Evolutionary conservation across 2,329 filamentous ascomycete species (phyloP).

Genomic region (Leptographium lundbergii): DNA sequence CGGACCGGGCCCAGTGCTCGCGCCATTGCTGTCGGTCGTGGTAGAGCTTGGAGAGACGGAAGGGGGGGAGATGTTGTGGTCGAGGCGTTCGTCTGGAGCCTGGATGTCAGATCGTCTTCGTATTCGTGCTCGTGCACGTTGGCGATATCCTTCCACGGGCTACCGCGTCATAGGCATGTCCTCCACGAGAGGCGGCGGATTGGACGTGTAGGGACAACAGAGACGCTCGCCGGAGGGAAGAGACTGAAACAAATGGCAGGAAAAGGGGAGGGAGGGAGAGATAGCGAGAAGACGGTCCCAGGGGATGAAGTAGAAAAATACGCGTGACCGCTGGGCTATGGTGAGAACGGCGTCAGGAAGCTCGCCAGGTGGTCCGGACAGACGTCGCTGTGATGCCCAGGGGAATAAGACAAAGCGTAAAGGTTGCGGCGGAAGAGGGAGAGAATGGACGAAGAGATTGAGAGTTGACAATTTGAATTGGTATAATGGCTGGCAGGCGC

Average conservation of each 20-base stretch:
- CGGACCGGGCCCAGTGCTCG: constrained; percentile 52
- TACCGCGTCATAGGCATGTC: constrained; percentile 1
- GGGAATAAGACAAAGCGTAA: not conserved
- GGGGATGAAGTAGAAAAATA: not conserved
- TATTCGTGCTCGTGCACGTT: not conserved
- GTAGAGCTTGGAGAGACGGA: not conserved
- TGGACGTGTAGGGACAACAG: not conserved
- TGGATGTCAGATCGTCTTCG: not conserved
- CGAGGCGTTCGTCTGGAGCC: not conserved
- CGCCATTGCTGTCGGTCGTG: constrained; percentile 28
- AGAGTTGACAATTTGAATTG: not conserved
- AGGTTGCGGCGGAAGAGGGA: not conserved
- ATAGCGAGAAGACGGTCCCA: not conserved
- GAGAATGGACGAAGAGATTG: not conserved
- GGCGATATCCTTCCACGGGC: not conserved
- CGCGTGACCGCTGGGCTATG: not conserved
- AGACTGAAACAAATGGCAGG: not conserved
- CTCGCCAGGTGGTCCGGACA: not conserved
- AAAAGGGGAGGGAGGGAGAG: not conserved
- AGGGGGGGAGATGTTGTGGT: not conserved
- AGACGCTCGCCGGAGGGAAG: not conserved
- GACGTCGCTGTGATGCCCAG: not conserved
- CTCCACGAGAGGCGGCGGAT: not conserved
- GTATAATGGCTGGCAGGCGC: not conserved
- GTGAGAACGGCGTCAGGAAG: not conserved